Conservation (phyloP, 352 stramenopile species). For the Plasmopara halstedii region DNA sequence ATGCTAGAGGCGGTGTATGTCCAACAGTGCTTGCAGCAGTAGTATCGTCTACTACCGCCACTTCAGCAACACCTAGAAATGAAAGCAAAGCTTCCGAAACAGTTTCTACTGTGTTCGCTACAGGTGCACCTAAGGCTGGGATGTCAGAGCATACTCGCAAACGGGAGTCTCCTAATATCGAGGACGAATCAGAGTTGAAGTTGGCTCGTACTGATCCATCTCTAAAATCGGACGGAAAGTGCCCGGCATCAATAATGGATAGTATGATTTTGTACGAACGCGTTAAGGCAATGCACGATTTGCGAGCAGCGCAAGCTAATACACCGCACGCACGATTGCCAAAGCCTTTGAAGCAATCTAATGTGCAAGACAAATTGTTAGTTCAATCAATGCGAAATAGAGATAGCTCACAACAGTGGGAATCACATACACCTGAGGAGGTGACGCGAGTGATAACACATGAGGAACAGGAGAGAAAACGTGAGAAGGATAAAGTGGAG, state of each 20-base stretch:
- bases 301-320: slow-evolving; percentile 9
- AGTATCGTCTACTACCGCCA: background rate
- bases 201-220: background rate
- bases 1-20: slow-evolving; percentile 1
- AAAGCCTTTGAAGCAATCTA: too few relatives aligned
- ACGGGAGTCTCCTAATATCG: slow-evolving; percentile 16
- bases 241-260: slow-evolving; percentile 5
- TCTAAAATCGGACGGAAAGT: slow-evolving; percentile 3
- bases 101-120: slow-evolving; percentile 1
- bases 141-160: slow-evolving; percentile 20
- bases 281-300: slow-evolving; percentile 38
- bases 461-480: slow-evolving; percentile 11
- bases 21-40: background rate
- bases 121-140: background rate
- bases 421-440: slow-evolving; percentile 7
- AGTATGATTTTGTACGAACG: slow-evolving; percentile 39
- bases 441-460: slow-evolving; percentile 3
- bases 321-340: slow-evolving; percentile 4
- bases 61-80: background rate
- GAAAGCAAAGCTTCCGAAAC: background rate
- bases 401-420: slow-evolving; percentile 1
- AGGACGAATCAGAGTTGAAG: slow-evolving; percentile 14
- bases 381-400: slow-evolving; percentile 4
- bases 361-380: background rate
- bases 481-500: background rate